Evolutionary conservation across 2,329 filamentous ascomycete genomes (phyloP).

Genomic region (Cytospora piceae): DNA sequence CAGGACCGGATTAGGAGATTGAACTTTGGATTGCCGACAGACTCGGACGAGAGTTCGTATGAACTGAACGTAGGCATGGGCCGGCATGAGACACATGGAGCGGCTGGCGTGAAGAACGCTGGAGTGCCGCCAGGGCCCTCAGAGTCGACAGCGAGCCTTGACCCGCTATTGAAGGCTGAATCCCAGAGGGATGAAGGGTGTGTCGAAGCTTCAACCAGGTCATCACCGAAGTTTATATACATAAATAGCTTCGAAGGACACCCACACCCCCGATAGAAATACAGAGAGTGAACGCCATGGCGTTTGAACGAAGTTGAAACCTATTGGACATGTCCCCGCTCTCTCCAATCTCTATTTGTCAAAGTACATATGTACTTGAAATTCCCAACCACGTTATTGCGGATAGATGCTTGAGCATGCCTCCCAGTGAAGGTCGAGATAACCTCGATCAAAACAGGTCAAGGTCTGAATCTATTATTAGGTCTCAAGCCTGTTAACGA

Average conservation of each 20-base stretch:
- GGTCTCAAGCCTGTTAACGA: too few species aligned
- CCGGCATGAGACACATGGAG: not conserved
- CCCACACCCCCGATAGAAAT: not conserved
- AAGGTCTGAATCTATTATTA: too few species aligned
- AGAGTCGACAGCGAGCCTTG: not conserved
- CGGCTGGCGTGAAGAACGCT: not conserved
- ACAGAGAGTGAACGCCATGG: not conserved
- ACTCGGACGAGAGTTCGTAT: not conserved
- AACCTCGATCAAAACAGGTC: too few species aligned
- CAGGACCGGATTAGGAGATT: not conserved
- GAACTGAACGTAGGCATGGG: not conserved
- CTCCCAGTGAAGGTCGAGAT: too few species aligned
- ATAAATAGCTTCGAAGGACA: not conserved
- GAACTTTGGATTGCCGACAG: not conserved
- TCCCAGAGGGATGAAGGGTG: not conserved
- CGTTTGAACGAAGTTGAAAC: not conserved
- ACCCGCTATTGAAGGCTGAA: not conserved
- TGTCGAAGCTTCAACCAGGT: not conserved
- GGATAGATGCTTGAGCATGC: too few species aligned
- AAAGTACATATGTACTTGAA: too few species aligned
- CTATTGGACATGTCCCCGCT: not conserved
- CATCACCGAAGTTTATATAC: not conserved
- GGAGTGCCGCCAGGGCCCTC: not conserved
- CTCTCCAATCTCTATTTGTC: not conserved
- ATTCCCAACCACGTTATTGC: too few species aligned